phyloP scores from a whole-genome alignment of 179 eudicot species.

The Beta corolliflora region DNA sequence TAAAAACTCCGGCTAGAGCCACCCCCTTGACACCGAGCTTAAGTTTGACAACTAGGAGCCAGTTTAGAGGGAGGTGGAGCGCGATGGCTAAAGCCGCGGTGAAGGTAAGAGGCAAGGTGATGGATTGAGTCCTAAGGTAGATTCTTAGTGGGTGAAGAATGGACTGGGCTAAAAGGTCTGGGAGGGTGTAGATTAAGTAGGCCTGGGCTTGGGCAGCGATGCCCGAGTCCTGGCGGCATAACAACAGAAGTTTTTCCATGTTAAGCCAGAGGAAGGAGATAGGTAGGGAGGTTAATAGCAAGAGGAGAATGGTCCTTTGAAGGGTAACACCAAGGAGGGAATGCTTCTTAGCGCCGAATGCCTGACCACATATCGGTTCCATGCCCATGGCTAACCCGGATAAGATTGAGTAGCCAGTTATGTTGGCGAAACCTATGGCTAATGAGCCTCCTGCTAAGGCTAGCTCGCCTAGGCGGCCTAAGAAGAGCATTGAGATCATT shows the following conservation, averaged over 20 bases:
- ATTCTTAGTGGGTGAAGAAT: slow-evolving; percentile 39
- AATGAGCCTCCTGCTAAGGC: slow-evolving; percentile 48
- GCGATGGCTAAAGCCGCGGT: slow-evolving; percentile 33
- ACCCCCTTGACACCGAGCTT: slow-evolving; percentile 41
- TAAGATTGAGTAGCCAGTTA: slow-evolving; percentile 50
- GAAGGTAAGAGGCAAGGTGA: slow-evolving; percentile 41
- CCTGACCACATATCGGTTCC: slow-evolving; percentile 58
- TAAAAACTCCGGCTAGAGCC: slow-evolving; percentile 35
- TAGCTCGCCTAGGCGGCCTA: slow-evolving; percentile 51
- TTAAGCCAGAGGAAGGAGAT: slow-evolving; percentile 47
- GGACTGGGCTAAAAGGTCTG: slow-evolving; percentile 42
- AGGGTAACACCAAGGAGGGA: slow-evolving; percentile 36
- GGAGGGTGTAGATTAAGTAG: slow-evolving; percentile 37
- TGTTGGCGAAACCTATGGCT: slow-evolving; percentile 50
- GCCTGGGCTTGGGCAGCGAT: slow-evolving; percentile 44
- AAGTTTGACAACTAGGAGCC: slow-evolving; percentile 26
- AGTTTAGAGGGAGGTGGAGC: slow-evolving; percentile 40
- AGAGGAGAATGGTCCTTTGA: slow-evolving; percentile 33
- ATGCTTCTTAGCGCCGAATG: slow-evolving; percentile 40
- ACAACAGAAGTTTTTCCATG: slow-evolving; percentile 33
- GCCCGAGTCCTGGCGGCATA: slow-evolving; percentile 36
- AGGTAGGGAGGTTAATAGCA: slow-evolving; percentile 37
- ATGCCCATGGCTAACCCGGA: slow-evolving; percentile 51
- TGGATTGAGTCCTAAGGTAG: slow-evolving; percentile 47
- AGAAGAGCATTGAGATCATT: slow-evolving; percentile 46